Base-by-base conservation (phyloP, 768 basidiomycete species). In the Gymnopilus dilepis region DNA sequence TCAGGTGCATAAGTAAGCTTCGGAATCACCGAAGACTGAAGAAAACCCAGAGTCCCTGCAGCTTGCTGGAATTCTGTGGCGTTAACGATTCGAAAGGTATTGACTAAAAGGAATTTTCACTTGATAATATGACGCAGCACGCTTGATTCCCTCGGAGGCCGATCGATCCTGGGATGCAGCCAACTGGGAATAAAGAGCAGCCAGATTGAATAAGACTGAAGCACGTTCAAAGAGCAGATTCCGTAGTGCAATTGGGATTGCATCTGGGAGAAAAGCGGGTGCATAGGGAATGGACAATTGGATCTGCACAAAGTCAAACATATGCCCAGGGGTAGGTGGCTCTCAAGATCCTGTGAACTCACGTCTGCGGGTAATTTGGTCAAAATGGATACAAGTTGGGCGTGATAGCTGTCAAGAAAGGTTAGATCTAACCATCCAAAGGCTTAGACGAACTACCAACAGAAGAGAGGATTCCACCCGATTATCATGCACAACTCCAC, bases 361-460 rank as follows among this genome's bases (percentile, higher is more conserved):
- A 87, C 96, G 74, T 97, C 88, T 6, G 82, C 75, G 2, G 97
- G 96, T 6, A 99, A 78, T 71, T 98, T 98, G 12, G 89, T 87
- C 63, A 92, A 74, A 31, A 95, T 84, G 62, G 90, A 95, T 0
- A 88, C 80, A 37, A 98, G 85, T 71, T 97, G 96, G 3, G 94
- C 92, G 66, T 97, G 92, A 72, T 99, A 99, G 45, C 97, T 98
- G 69, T 34, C 47, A 50, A 59, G 52, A 63, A 64, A 53, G 30
- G 34, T 55, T 30, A 47, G 26, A 15, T 50, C 6, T 31, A 45
- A 21, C 41, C 34, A 41, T 15, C 56, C 55, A 15, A 31, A 15
- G 47, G 48, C 3, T 34, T 28, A 12, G 55, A 0, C 13, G 30
- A 45, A 62, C 56, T 41, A 83, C 87, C 63, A 66, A 95, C 95